Conservation (phyloP, 352 stramenopile species). For the Pythium rishiriense region DNA sequence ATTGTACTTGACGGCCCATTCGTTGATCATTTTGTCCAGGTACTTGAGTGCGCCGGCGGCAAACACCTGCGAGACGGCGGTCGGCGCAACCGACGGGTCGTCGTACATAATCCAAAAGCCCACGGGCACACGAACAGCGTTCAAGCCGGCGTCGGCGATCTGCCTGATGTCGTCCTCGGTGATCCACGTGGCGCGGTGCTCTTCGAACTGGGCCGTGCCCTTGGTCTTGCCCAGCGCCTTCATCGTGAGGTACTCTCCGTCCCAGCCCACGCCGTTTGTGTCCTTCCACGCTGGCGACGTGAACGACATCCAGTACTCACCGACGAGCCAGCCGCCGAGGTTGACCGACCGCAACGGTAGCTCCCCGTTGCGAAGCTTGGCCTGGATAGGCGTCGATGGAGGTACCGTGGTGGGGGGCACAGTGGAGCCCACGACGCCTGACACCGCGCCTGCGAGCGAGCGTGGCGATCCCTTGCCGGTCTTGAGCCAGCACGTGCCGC, state of each 20-base stretch:
- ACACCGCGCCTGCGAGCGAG: slow-evolving; percentile 8
- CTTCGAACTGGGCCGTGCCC: slow-evolving; percentile 39
- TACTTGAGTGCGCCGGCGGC: slow-evolving; percentile 44
- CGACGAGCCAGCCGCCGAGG: slow-evolving; percentile 80
- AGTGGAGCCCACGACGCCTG: neutral
- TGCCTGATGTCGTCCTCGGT: slow-evolving; percentile 62
- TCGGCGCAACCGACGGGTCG: slow-evolving; percentile 26
- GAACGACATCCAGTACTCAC: slow-evolving; percentile 80
- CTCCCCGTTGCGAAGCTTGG: slow-evolving; percentile 36
- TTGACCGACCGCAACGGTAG: slow-evolving; percentile 64
- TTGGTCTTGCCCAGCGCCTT: slow-evolving; percentile 33
- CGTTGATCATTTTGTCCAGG: slow-evolving; percentile 78
- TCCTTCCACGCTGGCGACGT: slow-evolving; percentile 78
- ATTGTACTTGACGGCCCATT: slow-evolving; percentile 64
- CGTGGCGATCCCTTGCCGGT: slow-evolving; percentile 15
- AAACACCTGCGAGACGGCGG: slow-evolving; percentile 32
- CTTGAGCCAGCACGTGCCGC: too few relatives aligned
- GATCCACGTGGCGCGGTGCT: slow-evolving; percentile 51
- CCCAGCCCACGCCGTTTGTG: slow-evolving; percentile 38
- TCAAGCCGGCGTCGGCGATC: slow-evolving; percentile 56
- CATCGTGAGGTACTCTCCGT: slow-evolving; percentile 55
- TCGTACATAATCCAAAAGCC: slow-evolving; percentile 77
- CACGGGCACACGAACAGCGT: slow-evolving; percentile 76
- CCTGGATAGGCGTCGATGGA: slow-evolving; percentile 20
- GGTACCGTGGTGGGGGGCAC: slow-evolving; percentile 5